Evolutionary conservation across 192 early-diverging fungal species (phyloP), one percentile per base, ranked within the genome.

Genomic region (Neocallimastix lanati): DNA sequence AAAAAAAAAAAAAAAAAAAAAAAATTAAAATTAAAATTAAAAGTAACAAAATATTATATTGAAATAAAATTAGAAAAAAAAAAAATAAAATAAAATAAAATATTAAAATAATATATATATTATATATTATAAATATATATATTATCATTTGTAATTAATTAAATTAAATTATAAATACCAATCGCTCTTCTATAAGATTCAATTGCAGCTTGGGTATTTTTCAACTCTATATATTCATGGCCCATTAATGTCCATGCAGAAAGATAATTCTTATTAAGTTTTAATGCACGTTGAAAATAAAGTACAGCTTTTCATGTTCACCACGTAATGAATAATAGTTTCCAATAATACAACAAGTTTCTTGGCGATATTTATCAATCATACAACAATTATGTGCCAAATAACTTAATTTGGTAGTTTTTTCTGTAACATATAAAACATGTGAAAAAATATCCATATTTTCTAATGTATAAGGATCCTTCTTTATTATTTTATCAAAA

Each of bases 161-260:
- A n/a, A n/a, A n/a, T n/a, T n/a, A n/a, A n/a, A n/a, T n/a, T n/a
- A 76, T 36, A 81, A 85, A 80, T 84, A 93, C 92, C 91, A 9
- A 94, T 85, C 0, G 95, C 97, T 78, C 91, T 85, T 30, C 93
- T 86, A 81, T 98, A 98, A 12, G 93, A 92, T 82, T 96, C 94
- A 11, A 96, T 88, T 1, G 96, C 97, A 9, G 93, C 94, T 29
- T 93, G 86, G 0, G 92, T 90, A 81, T 96, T 96, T 79, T 96
- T 96, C 81, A 96, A 80, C 82, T 99, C 96, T 35, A 99, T 85
- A 80, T 95, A 97, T 83, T 96, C 94, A 81, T 98, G 96, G 2
- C 96, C 97, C 87, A 99, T 87, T 79, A 99, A 86, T 1, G 94
- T 96, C 93, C 96, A 96, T 2, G 94, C 94, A 5, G 91, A 84